Evolutionary conservation across 2,329 filamentous ascomycete genomes (phyloP).

Genomic region (Chaetoscypha palmicola): DNA sequence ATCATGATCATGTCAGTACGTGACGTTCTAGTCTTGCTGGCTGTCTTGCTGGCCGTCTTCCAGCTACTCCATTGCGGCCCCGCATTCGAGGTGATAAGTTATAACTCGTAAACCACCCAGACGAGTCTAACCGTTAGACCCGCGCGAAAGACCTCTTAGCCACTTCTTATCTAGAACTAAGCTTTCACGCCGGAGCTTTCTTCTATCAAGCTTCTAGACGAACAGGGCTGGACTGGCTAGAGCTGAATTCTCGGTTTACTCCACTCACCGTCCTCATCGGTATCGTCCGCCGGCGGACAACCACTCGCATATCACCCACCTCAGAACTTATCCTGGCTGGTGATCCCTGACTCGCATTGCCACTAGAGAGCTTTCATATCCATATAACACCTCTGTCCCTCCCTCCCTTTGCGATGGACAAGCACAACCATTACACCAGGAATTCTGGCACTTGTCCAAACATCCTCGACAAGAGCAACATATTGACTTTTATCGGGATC

Average conservation of each 20-base stretch:
- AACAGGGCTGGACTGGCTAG: conserved; percentile 5
- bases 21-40: too few relatives aligned
- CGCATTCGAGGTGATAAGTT: background rate
- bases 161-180: conserved; percentile 22
- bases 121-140: too few relatives aligned
- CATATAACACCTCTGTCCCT: conserved; percentile 15
- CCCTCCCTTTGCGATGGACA: too few relatives aligned
- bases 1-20: too few relatives aligned
- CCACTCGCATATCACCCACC: conserved; percentile 8
- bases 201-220: conserved; percentile 5
- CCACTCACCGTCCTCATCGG: conserved; percentile 18
- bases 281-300: conserved; percentile 19
- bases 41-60: background rate
- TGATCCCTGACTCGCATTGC: conserved; percentile 14
- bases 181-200: background rate
- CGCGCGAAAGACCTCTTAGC: too few relatives aligned
- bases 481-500: background rate
- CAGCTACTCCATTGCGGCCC: background rate
- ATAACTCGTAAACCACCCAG: background rate
- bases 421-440: too few relatives aligned
- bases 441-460: too few relatives aligned
- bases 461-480: background rate
- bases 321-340: conserved; percentile 12
- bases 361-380: conserved; percentile 9
- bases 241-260: conserved; percentile 15